Conservation (phyloP, 208 protist species). For the Acanthamoeba culbertsoni region DNA sequence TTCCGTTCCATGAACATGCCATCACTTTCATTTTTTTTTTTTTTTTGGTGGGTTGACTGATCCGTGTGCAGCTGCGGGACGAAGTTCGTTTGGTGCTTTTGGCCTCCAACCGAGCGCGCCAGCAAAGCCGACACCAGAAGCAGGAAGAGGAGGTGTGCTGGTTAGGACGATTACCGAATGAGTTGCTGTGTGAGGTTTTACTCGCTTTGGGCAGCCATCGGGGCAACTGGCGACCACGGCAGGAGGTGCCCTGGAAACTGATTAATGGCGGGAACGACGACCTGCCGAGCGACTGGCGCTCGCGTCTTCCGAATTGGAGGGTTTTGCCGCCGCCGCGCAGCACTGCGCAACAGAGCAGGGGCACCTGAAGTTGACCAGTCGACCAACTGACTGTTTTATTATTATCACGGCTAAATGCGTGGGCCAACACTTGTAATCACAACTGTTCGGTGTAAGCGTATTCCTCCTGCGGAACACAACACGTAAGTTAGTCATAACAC, state of each 20-base stretch:
- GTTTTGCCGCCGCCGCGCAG: no score
- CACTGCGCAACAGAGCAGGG: no score
- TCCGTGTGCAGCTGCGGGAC: not conserved
- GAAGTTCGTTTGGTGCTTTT: not conserved
- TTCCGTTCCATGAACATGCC: not conserved
- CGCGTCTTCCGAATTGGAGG: no score
- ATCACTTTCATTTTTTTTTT: not conserved
- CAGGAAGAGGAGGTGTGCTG: not conserved
- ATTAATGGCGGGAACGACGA: not conserved
- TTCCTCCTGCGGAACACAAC: no score
- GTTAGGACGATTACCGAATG: not conserved
- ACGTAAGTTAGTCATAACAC: no score
- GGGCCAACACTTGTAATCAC: no score
- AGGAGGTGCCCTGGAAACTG: not conserved
- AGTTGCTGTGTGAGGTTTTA: not conserved
- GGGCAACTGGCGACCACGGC: not conserved
- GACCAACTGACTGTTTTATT: no score
- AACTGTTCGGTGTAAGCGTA: no score
- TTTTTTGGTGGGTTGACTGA: not conserved
- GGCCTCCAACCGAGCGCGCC: not conserved
- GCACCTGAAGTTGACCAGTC: no score
- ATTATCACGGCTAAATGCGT: no score
- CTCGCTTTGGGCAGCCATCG: not conserved
- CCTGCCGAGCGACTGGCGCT: not conserved
- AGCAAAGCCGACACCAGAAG: not conserved